Base-by-base conservation (phyloP, 305 asterid genomes). In the Fraxinus albicans region DNA sequence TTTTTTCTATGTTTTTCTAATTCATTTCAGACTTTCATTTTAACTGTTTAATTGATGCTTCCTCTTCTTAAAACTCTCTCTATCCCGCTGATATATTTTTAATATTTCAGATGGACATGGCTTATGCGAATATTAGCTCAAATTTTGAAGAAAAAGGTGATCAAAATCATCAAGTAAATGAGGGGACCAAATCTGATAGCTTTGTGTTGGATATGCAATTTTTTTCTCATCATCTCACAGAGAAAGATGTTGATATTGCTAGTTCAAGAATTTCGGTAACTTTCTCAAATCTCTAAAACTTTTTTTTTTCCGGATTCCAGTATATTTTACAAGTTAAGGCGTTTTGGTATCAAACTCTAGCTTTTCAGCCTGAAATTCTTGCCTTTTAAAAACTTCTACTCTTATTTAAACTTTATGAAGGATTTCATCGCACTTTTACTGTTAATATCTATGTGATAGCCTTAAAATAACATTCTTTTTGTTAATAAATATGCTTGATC, bases 121-220 rank as follows among this genome's bases (percentile, higher is more conserved):
- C 80, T 60, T 84, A 93, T 33, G 88, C 63, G 76, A 87, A 80
- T 83, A 27, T 72, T 73, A 74, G 76, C 47, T 63, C 89, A 35
- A 44, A 88, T 79, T 80, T 70, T 29, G 93, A 80, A 74, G 94
- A 85, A 21, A 85, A 63, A 3, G 88, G 80, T 31, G 84, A 81
- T 34, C 31, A 63, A 63, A 21, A 58, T 58, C 25, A 63, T 19
- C 88, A 86, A 73, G 78, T 80, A 3, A 85, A 89, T 36, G 87
- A 84, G 44, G 47, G 8, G 74, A 33, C 73, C 29, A 83, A 88
- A 77, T 44, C 92, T 17, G 95, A 94, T 34, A 88, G 91, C 83
- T 90, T 93, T 84, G 91, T 90, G 79, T 89, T 94, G 77, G 98
- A 94, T 75, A 92, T 95, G 89, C 94, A 91, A 60, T 87, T 90